These are phyloP conservation scores for Conticribra guillardii DNA, from an alignment of 108 stramenopile genomes.

Conservation along the genomic window DNA sequence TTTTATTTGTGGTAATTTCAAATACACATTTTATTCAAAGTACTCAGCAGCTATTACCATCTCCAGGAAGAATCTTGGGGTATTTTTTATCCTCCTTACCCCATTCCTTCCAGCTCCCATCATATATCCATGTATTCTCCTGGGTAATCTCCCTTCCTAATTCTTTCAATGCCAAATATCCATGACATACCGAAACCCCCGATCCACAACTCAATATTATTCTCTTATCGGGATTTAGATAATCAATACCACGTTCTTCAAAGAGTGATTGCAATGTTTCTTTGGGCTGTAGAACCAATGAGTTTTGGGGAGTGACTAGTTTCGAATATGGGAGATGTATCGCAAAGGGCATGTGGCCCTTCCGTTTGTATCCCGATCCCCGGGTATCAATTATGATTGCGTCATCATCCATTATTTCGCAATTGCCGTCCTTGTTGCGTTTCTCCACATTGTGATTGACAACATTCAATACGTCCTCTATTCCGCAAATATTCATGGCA, in stretches of 20 bases:
- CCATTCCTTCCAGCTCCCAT: conserved; percentile 86
- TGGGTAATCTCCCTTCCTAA: conserved; percentile 61
- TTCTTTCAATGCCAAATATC: conserved; percentile 62
- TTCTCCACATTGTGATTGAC: conserved; percentile 30
- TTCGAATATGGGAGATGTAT: conserved; percentile 66
- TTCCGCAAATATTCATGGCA: conserved; percentile 45
- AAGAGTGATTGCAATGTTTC: conserved; percentile 57
- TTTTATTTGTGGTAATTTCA: too few species aligned
- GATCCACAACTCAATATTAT: conserved; percentile 75
- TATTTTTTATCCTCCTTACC: conserved; percentile 46
- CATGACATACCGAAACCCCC: conserved; percentile 76
- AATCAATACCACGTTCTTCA: conserved; percentile 50
- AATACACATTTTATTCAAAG: too few species aligned
- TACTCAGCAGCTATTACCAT: too few species aligned
- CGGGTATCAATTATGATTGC: conserved; percentile 72
- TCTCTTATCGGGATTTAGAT: conserved; percentile 41
- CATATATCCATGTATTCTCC: conserved; percentile 62
- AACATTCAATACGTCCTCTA: conserved; percentile 40
- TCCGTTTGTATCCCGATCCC: conserved; percentile 53
- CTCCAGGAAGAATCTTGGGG: conserved; percentile 28
- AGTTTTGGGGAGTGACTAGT: conserved; percentile 56
- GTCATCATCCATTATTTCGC: conserved; percentile 18
- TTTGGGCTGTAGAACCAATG: conserved; percentile 52
- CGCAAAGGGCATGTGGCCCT: conserved; percentile 81
- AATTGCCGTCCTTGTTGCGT: background rate